Evolutionary conservation across 176 grass and related monocot species (phyloP).

Genomic region (Paspalum vaginatum): DNA sequence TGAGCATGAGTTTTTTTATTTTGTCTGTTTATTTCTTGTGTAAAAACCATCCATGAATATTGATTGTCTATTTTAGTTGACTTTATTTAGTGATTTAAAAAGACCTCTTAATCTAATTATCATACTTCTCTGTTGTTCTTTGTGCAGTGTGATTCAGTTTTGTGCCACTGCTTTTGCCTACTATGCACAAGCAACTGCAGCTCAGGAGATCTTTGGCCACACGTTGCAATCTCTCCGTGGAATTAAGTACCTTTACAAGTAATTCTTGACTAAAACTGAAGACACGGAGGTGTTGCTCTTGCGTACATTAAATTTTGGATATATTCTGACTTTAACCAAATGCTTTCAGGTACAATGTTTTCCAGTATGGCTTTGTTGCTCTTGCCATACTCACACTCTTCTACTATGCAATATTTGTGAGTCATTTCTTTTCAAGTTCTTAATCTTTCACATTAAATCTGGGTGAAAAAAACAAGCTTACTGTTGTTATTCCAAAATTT

Average conservation of each 20-base stretch:
- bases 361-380: conserved; percentile 95
- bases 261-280: conserved; percentile 43
- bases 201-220: conserved; percentile 98
- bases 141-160: conserved; percentile 97
- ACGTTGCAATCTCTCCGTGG: conserved; percentile 88
- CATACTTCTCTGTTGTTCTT: background rate
- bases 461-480: background rate
- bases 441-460: conserved; percentile 4
- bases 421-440: conserved; percentile 30
- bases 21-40: background rate
- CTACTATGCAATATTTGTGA: conserved; percentile 88
- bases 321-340: conserved; percentile 17
- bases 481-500: conserved; percentile 21
- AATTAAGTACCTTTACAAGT: conserved; percentile 99
- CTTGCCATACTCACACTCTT: conserved; percentile 92
- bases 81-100: background rate
- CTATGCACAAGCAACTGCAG: conserved; percentile 98
- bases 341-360: conserved; percentile 85
- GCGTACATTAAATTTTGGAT: background rate
- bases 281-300: background rate
- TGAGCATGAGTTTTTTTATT: conserved; percentile 7
- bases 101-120: background rate
- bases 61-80: conserved; percentile 6
- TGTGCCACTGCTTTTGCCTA: conserved; percentile 97
- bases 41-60: background rate